Conservation (phyloP, 2,329 filamentous ascomycete genomes). For the Botrytis aclada region DNA sequence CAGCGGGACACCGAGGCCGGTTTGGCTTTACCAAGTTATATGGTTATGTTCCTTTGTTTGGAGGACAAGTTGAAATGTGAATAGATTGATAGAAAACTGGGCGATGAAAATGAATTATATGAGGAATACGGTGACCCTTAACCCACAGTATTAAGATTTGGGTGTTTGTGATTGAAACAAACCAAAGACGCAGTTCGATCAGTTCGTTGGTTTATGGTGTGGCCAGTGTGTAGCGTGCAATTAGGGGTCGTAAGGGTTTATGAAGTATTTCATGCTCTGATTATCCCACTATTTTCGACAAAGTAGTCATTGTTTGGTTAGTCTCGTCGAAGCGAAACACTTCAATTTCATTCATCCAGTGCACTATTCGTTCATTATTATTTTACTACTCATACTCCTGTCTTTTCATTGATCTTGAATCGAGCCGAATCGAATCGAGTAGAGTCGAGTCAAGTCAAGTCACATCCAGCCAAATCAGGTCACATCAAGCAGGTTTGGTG, state of each 20-base stretch:
- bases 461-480: not conserved
- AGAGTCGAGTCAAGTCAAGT: not conserved
- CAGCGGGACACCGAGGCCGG: conserved; percentile 37
- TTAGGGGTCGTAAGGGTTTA: not conserved
- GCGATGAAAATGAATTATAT: conserved; percentile 29
- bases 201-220: conserved; percentile 4
- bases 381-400: not conserved
- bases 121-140: conserved; percentile 30
- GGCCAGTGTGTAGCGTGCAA: not conserved
- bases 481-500: not conserved
- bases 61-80: conserved; percentile 22
- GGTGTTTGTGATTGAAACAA: not conserved
- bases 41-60: conserved; percentile 27
- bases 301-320: not conserved
- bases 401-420: not conserved
- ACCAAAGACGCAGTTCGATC: conserved; percentile 10
- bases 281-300: not conserved
- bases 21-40: conserved; percentile 36
- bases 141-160: not conserved
- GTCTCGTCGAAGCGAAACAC: not conserved
- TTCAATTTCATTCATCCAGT: not conserved
- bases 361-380: not conserved
- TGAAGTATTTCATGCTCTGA: not conserved
- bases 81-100: conserved; percentile 24
- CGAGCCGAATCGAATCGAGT: not conserved